Base-by-base conservation (phyloP, 1,284 basidiomycete species). In the Ceratobasidium sp. region DNA sequence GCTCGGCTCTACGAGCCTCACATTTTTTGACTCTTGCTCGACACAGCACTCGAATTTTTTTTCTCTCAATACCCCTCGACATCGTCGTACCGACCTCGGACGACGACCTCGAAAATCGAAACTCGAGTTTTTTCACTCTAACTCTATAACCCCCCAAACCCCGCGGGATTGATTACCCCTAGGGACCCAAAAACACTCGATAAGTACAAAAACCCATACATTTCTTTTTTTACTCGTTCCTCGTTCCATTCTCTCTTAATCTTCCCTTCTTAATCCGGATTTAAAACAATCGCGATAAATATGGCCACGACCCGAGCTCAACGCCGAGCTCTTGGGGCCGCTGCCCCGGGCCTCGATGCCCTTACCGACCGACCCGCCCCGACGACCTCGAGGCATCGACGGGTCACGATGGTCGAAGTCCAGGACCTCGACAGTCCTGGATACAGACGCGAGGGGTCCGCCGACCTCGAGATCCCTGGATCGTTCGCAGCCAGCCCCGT, bases 1-100 rank as follows among this genome's bases (percentile, higher is more conserved):
- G 61, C 61, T 63, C 61, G 39, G 61, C 39, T 33, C 39, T n/a
- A 63, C 39, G 46, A 33, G 13, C 67, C 67, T 68, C 67, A 68
- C 67, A 68, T 68, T 68, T 68, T 68, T 68, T 68, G 26, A 68
- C 67, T 68, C 39, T 68, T 42, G 20, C 61, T 63, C 20, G 61
- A 63, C 18, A 53, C 44, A 7, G 12, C 15, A 53, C n/a, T 33
- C 33, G 33, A 33, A 33, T 33, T 33, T 33, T 33, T 33, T 33
- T 33, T 33, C 33, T 33, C 33, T 33, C 33, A 33, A 33, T 33
- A 33, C 33, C 51, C 44, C 10, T 68, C 67, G 67, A 53, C 49
- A 23, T 33, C 49, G 46, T 53, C 49, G 67, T 13, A 28, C 42
- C 18, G 39, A 23, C 15, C 10, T 51, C 23, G 46, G 33, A 33